Evolutionary conservation across 768 basidiomycete species (phyloP).

Genomic region (Macrolepiota dolichaula): DNA sequence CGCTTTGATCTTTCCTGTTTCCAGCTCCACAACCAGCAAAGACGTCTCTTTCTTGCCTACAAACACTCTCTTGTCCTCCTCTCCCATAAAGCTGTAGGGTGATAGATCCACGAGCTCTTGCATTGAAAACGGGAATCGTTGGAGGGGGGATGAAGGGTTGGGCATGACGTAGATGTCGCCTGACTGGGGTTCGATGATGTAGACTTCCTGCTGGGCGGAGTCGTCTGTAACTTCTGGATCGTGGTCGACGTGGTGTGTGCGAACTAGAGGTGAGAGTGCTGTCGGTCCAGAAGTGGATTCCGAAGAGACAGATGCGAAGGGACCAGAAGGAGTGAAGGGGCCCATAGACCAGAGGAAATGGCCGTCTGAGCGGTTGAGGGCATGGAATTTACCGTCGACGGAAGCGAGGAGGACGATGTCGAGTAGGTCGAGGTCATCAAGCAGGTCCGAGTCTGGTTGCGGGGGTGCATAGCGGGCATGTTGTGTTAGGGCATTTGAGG

Average conservation of each 20-base stretch:
- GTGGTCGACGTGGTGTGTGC: conserved; percentile 58
- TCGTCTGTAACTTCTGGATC: conserved; percentile 59
- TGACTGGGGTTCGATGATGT: conserved; percentile 93
- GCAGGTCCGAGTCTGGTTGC: not conserved
- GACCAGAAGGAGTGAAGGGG: conserved; percentile 41
- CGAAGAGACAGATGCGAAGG: conserved; percentile 11
- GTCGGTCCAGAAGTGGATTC: conserved; percentile 35
- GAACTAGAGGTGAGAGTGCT: conserved; percentile 70
- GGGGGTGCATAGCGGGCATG: conserved; percentile 1
- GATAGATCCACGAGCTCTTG: conserved; percentile 90
- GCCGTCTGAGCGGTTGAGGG: conserved; percentile 84
- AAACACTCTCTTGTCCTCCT: conserved; percentile 70
- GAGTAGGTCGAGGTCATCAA: conserved; percentile 58
- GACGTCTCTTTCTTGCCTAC: conserved; percentile 91
- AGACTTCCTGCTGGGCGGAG: conserved; percentile 60
- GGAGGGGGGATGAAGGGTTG: conserved; percentile 63
- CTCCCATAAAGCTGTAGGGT: conserved; percentile 68
- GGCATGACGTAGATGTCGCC: conserved; percentile 90
- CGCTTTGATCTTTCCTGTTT: conserved; percentile 78
- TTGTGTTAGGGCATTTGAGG: conserved; percentile 2
- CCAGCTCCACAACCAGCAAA: conserved; percentile 66
- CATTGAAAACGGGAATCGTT: conserved; percentile 90
- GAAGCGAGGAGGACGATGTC: conserved; percentile 89
- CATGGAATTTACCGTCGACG: conserved; percentile 94
- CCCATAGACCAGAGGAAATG: conserved; percentile 87